Evolutionary conservation across 2,329 filamentous ascomycete species (phyloP).

Genomic region (Metarhizium rileyi): DNA sequence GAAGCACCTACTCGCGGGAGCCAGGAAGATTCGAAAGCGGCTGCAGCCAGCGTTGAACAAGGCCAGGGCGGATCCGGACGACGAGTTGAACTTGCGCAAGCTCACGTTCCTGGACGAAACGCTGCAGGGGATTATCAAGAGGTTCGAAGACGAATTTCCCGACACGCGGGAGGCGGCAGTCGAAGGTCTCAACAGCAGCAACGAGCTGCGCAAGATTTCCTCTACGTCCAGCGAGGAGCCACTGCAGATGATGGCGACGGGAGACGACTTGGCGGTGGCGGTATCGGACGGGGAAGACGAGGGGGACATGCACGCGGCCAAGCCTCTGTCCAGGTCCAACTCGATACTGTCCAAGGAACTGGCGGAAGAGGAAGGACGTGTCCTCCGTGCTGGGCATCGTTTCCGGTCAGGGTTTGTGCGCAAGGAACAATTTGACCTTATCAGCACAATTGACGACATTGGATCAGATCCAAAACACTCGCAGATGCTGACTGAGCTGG

Average conservation of each 20-base stretch:
- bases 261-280: conserved; percentile 25
- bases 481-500: conserved; percentile 48
- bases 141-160: conserved; percentile 93
- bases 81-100: conserved; percentile 72
- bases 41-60: conserved; percentile 76
- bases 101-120: conserved; percentile 83
- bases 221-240: conserved; percentile 11
- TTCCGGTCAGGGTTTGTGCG: conserved; percentile 45
- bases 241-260: conserved; percentile 14
- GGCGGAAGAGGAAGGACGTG: conserved; percentile 47
- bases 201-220: conserved; percentile 1
- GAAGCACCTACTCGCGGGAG: conserved; percentile 77
- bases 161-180: conserved; percentile 53
- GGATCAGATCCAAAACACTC: conserved; percentile 39
- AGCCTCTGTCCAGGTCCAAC: conserved; percentile 38
- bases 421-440: conserved; percentile 39
- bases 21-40: conserved; percentile 75
- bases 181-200: conserved; percentile 1
- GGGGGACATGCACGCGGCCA: conserved; percentile 30
- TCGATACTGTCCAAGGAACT: conserved; percentile 45
- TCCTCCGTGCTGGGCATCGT: conserved; percentile 44
- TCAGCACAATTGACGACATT: conserved; percentile 40
- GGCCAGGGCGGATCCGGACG: conserved; percentile 56
- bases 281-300: conserved; percentile 42
- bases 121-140: conserved; percentile 80